Conservation (phyloP, 192 early-diverging fungal species). For the Linnemannia exigua region DNA sequence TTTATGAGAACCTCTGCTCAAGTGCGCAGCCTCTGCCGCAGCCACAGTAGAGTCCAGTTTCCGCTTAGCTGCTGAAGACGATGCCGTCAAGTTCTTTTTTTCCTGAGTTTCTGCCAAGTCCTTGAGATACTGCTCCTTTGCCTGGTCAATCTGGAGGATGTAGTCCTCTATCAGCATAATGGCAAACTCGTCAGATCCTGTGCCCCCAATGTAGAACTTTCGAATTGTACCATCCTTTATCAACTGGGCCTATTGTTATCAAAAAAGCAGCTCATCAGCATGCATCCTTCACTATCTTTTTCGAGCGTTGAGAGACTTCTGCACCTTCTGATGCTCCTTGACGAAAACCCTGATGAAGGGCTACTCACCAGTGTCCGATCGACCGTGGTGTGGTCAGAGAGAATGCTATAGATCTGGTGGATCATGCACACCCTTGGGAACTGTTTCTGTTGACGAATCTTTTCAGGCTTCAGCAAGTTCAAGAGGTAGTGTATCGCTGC, state of each 20-base stretch:
- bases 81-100: neutral
- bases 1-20: neutral
- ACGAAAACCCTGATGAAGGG: too few relatives aligned
- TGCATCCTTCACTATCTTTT: neutral
- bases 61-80: neutral
- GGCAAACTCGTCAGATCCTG: constrained; percentile 60
- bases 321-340: neutral
- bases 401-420: constrained; percentile 62
- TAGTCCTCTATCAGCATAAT: constrained; percentile 61
- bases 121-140: constrained; percentile 53
- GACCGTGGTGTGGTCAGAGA: constrained; percentile 56
- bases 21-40: neutral
- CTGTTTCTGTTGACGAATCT: constrained; percentile 31
- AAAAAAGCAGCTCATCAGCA: neutral
- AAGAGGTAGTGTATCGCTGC: constrained; percentile 31
- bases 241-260: constrained; percentile 41
- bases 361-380: constrained; percentile 60
- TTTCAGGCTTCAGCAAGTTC: constrained; percentile 17
- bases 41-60: neutral
- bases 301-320: neutral
- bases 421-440: constrained; percentile 58
- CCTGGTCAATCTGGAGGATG: constrained; percentile 41
- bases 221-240: constrained; percentile 50
- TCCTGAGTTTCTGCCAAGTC: constrained; percentile 8
- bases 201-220: constrained; percentile 59